Evolutionary conservation across 768 basidiomycete species (phyloP), one percentile per base, ranked within the genome.

Genomic region (Pleurotus citrinopileatus): DNA sequence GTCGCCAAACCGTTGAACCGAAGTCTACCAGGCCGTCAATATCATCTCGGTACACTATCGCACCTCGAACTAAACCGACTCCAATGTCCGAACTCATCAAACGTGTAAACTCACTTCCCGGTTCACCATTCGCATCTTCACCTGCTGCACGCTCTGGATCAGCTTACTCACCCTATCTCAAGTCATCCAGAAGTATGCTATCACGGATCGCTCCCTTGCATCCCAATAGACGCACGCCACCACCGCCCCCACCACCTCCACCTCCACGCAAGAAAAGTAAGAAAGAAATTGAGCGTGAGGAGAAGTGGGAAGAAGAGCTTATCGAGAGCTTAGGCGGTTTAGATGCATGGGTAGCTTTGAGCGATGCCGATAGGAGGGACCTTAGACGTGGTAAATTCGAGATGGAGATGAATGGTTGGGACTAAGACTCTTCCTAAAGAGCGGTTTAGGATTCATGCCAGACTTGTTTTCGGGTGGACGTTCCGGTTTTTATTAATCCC

Each of bases 241-340:
- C 89, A 0, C 89, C 87, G 0, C 86, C 87, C 0, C 76, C 73
- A 2, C 89, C 89, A 0, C 81, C 82, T 3, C 83, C 83, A 0
- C 87, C 87, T 3, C 83, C 84, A 42, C 81, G 77, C 57, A 88
- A 84, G 70, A 91, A 91, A 73, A 84, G 82, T 48, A 90, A 90
- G 74, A 91, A 91, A 65, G 82, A 89, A 68, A 67, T 87, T 20
- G 80, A 84, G 61, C 68, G 80, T 62, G 89, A 91, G 68, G 89
- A 91, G 65, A 79, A 77, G 61, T 90, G 90, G 79, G 89, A 91
- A 63, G 82, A 88, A 65, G 89, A 92, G 69, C 68, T 91, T 54
- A 74, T 86, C 22, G 89, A 91, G 57, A 82, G 74, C 38, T 72
- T 87, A 2, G 87, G 88, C 9, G 89, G 88, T 15, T 81, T 87